Evolutionary conservation across 2,329 filamentous ascomycete species (phyloP), one percentile per base, ranked within the genome.

Genomic region (Trichoderma atrobrunneum): DNA sequence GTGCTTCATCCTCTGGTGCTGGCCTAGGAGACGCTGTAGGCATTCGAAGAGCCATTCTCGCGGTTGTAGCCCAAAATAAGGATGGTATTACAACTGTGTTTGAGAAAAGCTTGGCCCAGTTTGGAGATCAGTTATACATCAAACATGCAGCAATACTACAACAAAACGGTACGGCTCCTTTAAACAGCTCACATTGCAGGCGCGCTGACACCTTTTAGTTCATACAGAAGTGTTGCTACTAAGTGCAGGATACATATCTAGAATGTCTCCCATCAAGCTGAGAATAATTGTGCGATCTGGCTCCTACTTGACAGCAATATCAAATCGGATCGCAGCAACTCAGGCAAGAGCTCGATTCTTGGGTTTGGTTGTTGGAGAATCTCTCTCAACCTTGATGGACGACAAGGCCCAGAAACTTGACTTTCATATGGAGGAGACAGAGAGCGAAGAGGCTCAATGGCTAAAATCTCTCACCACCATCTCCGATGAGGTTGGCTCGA

Each of bases 71-170:
- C 12, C 80, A 86, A 51, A 84, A 86, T 61, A 87, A 82, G 72
- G 85, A 85, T 1, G 82, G 81, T 24, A 81, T 93, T 2, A 82
- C 85, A 6, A 83, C 79, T 0, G 83, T 93, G 43, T 79, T 95
- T 71, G 89, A 94, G 76, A 93, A 90, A 77, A 88, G 87, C 63
- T 83, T 97, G 63, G 85, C 84, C 51, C 88, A 92, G 63, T 97
- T 98, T 80, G 93, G 93, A 1, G 95, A 98, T 76, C 89, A 92
- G 64, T 84, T 98, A 12, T 97, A 94, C 77, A 94, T 98, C 76
- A 92, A 90, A 72, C 94, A 98, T 80, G 89, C 92, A 0, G 91
- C 95, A 6, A 88, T 92, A n/a, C 79, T 96, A 51, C 92, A 95
- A 77, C 96, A 99, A 86, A 93, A 98, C 87, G 92, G 94, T 93